Percentiles rank a stretch among this genome's conserved stretches.
Conservation (phyloP, 495 filamentous ascomycete genomes). For the Penicillium atrosanguineum region DNA sequence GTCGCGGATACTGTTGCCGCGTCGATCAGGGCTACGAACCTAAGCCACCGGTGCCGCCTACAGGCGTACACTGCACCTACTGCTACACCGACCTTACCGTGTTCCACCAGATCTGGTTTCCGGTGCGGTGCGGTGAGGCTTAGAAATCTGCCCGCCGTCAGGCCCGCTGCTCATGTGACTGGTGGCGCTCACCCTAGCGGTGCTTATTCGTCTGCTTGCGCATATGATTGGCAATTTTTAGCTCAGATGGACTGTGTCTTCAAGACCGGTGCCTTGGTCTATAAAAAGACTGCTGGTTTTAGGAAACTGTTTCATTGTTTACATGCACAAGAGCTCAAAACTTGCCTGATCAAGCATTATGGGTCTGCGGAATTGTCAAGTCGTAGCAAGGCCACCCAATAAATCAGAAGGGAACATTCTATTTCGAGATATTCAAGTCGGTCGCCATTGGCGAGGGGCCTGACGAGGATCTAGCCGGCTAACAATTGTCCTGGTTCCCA, state of each 20-base stretch:
- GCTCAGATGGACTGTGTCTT: neutral
- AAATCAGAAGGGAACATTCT: neutral
- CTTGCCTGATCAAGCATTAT: neutral
- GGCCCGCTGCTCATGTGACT: neutral
- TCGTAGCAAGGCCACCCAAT: neutral
- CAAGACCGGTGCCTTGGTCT: neutral
- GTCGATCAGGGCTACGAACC: neutral
- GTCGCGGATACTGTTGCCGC: conserved; percentile 3
- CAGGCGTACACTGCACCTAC: neutral
- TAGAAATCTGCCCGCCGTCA: neutral
- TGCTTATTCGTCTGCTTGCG: neutral
- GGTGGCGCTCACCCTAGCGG: neutral
- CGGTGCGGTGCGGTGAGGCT: neutral
- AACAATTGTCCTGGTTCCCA: too few species aligned
- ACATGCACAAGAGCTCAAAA: neutral
- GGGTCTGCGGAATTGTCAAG: neutral
- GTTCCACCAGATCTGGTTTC: neutral
- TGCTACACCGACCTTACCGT: neutral
- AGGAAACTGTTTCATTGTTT: neutral
- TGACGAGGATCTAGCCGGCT: too few species aligned
- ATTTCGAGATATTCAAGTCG: neutral
- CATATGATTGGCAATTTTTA: neutral
- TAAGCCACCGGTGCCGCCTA: neutral
- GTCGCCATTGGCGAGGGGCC: neutral
- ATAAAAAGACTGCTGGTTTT: neutral